Conservation (phyloP, 495 filamentous ascomycete species). For the Staphylotrichum longicolle region DNA sequence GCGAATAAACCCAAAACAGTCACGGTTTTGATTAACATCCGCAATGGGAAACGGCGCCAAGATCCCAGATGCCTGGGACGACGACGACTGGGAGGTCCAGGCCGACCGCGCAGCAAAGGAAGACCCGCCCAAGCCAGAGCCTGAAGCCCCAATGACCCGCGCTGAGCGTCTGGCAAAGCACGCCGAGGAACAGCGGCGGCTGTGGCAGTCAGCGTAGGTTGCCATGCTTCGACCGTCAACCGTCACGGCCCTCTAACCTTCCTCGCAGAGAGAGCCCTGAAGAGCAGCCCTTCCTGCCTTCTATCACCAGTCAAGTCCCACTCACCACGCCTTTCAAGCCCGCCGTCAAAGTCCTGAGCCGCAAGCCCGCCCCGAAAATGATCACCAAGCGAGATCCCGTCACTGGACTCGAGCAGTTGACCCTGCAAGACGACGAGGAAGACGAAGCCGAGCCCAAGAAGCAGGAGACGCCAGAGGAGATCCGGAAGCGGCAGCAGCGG, state of each 20-base stretch:
- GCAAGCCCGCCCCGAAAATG: constrained; percentile 63
- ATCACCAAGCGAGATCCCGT: constrained; percentile 48
- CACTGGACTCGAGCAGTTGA: constrained; percentile 55
- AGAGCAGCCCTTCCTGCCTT: constrained; percentile 70
- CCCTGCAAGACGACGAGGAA: constrained; percentile 63
- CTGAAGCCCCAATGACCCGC: constrained; percentile 52
- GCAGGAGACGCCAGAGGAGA: constrained; percentile 67
- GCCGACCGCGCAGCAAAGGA: constrained; percentile 58
- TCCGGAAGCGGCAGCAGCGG: constrained; percentile 65
- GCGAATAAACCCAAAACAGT: neutral
- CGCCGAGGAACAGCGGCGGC: constrained; percentile 71
- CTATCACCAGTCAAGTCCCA: constrained; percentile 61
- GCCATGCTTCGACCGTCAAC: neutral
- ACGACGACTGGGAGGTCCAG: constrained; percentile 81
- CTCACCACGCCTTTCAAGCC: constrained; percentile 81
- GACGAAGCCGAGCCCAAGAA: constrained; percentile 58
- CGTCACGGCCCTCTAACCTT: constrained; percentile 10
- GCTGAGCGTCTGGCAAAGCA: constrained; percentile 78
- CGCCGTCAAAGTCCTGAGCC: constrained; percentile 75
- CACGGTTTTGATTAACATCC: neutral
- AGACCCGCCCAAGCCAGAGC: constrained; percentile 47
- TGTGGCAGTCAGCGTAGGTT: constrained; percentile 85
- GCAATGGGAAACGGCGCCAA: constrained; percentile 54
- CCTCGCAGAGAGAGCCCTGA: constrained; percentile 45
- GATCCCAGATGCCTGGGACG: constrained; percentile 80